Evolutionary conservation across 2,329 filamentous ascomycete species (phyloP).

Genomic region (Sporothrix mexicana): DNA sequence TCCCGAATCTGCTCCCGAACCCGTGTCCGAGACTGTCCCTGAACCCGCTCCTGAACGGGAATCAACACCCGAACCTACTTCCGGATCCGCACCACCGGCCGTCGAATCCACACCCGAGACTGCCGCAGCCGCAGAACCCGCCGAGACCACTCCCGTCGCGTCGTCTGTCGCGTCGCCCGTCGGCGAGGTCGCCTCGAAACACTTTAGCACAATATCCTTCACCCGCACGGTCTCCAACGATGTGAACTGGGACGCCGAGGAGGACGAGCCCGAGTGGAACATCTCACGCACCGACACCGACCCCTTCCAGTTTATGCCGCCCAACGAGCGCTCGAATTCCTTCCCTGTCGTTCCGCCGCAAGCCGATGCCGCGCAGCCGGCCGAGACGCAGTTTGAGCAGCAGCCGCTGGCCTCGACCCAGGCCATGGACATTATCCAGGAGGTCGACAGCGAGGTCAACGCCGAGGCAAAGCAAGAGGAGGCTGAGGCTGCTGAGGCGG

Average conservation of each 20-base stretch:
- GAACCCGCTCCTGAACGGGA: not conserved
- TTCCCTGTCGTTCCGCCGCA: slow-evolving; percentile 63
- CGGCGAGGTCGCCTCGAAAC: slow-evolving; percentile 49
- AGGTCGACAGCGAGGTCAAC: slow-evolving; percentile 57
- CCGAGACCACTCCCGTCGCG: slow-evolving; percentile 10
- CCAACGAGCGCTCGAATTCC: slow-evolving; percentile 65
- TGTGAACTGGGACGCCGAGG: slow-evolving; percentile 63
- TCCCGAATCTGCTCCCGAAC: not conserved
- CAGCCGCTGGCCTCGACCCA: slow-evolving; percentile 56
- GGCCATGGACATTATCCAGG: slow-evolving; percentile 59
- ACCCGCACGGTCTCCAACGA: slow-evolving; percentile 68
- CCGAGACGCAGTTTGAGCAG: not conserved
- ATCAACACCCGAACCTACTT: slow-evolving; percentile 13
- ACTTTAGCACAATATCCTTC: slow-evolving; percentile 67
- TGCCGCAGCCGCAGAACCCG: not conserved
- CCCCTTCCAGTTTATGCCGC: slow-evolving; percentile 65
- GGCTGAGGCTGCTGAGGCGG: slow-evolving; percentile 3
- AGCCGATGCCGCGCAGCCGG: slow-evolving; percentile 36
- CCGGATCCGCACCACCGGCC: not conserved
- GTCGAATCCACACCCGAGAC: slow-evolving; percentile 8
- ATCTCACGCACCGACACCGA: slow-evolving; percentile 59
- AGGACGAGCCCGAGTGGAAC: slow-evolving; percentile 64
- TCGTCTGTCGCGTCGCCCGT: slow-evolving; percentile 6
- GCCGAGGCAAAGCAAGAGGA: slow-evolving; percentile 49
- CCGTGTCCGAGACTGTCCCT: not conserved